Evolutionary conservation across 768 basidiomycete species (phyloP), one percentile per base, ranked within the genome.

Genomic region (Trametes villosa): DNA sequence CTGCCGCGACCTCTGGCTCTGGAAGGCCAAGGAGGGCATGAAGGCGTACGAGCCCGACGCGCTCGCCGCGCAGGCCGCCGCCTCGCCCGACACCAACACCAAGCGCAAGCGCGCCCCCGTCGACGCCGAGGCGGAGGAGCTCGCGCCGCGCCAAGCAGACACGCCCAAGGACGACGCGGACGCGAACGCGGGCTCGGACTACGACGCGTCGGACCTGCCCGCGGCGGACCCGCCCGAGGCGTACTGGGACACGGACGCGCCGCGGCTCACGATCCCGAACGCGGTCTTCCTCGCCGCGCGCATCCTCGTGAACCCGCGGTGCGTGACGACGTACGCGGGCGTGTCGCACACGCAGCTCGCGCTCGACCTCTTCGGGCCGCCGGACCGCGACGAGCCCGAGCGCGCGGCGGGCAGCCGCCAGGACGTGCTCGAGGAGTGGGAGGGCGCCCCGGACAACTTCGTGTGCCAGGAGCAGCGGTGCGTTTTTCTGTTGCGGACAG

Each of bases 241-340:
- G 84, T 70, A 72, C 20, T 67, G 72, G 7, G 70, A 74, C 42
- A 65, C 71, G 44, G 61, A 61, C 18, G 42, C 62, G 18, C 60
- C 54, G 17, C 76, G 76, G 53, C 67, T 92, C 22, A 80, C 83
- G 15, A 90, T 94, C 48, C 95, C 96, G 9, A 98, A 97, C 73
- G 88, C 88, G 18, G 88, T 87, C 9, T 97, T 96, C 75, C 78
- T 84, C 9, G 89, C 95, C 5, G 96, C 95, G 4, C 81, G 95
- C 54, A 97, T 99, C 67, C 74, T 99, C 65, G 89, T 99, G 57
- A 98, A 98, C 70, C 96, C 96, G 5, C 86, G 96, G 17, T 98
- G 96, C 73, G 92, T 96, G 53, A 98, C 96, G 34, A 98, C 96
- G 22, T 99, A 99, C 71, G 96, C 96, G 0, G 97, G 96, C 4